A percentile compares a stretch with the other conserved stretches of the same genome.
phyloP scores from a whole-genome alignment of 495 filamentous ascomycete genomes.

The Aspergillus leporis region DNA sequence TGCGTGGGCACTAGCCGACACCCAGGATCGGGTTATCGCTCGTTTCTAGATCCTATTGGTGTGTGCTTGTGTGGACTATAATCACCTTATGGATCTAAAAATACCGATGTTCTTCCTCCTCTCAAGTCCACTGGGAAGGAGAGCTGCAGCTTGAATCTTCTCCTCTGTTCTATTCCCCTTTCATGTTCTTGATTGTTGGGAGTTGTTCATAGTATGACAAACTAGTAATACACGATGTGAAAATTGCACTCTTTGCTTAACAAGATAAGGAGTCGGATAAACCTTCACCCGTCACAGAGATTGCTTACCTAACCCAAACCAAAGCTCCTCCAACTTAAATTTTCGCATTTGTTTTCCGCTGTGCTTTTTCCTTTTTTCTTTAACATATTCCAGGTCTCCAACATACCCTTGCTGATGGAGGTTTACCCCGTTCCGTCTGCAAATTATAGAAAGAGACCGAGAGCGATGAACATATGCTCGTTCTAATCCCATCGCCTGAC shows the following conservation, averaged over 20 bases:
- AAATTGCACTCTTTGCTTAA: too few species aligned
- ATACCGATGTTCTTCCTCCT: neutral
- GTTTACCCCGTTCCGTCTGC: constrained; percentile 29
- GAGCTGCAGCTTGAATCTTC: neutral
- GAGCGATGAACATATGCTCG: constrained; percentile 42
- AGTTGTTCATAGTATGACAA: neutral
- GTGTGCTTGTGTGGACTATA: neutral
- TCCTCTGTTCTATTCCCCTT: neutral
- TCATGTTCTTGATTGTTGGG: neutral
- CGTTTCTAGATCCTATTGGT: constrained; percentile 45
- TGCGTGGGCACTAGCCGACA: constrained; percentile 75
- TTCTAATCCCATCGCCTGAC: constrained; percentile 51
- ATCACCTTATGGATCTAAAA: neutral
- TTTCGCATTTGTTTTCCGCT: constrained; percentile 13
- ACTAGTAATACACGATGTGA: neutral
- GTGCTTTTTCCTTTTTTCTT: constrained; percentile 23
- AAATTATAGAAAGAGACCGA: constrained; percentile 51
- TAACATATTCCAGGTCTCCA: constrained; percentile 42
- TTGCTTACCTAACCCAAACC: constrained; percentile 15
- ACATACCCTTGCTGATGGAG: constrained; percentile 49
- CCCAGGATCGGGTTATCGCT: constrained; percentile 66
- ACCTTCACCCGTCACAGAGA: neutral
- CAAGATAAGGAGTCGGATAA: neutral
- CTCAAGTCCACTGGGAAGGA: neutral
- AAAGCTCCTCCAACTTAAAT: constrained; percentile 21